Evolutionary conservation across 129 eudicot genomes (phyloP), one percentile per base, ranked within the genome.

Genomic region (Scalesia atractyloides): DNA sequence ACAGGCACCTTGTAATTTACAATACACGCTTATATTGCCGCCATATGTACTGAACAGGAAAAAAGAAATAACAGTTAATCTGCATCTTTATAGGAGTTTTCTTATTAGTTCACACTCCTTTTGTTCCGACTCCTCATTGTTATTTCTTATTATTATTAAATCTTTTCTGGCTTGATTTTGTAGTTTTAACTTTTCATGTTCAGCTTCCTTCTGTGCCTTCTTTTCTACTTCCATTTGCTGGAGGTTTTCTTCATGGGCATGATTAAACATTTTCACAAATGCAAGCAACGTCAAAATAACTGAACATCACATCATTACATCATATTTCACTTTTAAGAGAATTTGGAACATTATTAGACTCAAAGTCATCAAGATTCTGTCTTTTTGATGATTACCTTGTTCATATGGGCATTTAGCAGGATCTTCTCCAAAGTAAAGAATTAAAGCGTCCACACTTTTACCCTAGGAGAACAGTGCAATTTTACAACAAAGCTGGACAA

Each of bases 341-440:
- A 44, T 47, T 11, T 11, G 46, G 26, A 68, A 47, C 44, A 63
- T 20, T 15, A 8, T 1, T 63, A 63, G 26, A 36, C 8, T 63
- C 49, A 37, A 36, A 14, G 39, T 36, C 26, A 19, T 37, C 24
- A 62, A 53, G 37, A 18, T 41, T 72, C 15, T 14, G 49, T 47
- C 49, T 34, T 70, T 37, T 22, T 9, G 49, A 62, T 67, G 39
- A 50, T 50, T 76, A 94, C 98, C 97, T 88, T 86, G 92, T 76
- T 94, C 98, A 84, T 82, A 94, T 53, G 85, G 81, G 83, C 91
- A 94, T 69, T 88, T 88, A 30, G 86, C 20, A 69, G 93, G 96
- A 80, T 94, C 97, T 80, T 94, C 98, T 47, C 98, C 98, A 64
- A 94, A 94, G 85, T 94, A 94, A 64, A 86, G 73, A 79, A 88